Conservation (phyloP, 371 early-diverging fungal genomes). For the Chytridium lagenaria region DNA sequence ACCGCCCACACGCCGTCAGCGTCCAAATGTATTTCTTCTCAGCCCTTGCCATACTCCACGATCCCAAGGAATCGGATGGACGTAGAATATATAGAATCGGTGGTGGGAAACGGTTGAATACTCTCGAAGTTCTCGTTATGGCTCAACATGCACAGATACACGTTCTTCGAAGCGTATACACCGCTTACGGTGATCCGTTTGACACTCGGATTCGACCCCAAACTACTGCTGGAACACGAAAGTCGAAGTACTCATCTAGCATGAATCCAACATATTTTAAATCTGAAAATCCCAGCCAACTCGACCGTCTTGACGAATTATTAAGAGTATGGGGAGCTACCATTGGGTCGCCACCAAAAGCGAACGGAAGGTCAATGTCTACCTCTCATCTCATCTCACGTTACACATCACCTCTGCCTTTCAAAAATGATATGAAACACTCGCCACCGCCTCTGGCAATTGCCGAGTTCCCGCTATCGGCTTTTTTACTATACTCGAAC, state of each 20-base stretch:
- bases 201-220: background rate
- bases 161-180: background rate
- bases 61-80: background rate
- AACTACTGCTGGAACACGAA: background rate
- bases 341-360: too few relatives aligned
- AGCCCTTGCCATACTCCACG: constrained; percentile 2
- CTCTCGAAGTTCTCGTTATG: background rate
- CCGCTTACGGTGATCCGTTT: background rate
- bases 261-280: too few relatives aligned
- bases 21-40: background rate
- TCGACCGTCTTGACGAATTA: too few relatives aligned
- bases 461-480: background rate
- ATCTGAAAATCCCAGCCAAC: too few relatives aligned
- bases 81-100: background rate
- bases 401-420: background rate
- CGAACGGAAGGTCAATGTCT: background rate
- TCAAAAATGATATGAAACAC: too few relatives aligned
- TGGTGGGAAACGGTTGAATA: background rate
- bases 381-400: background rate
- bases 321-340: too few relatives aligned
- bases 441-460: background rate
- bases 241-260: background rate
- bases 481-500: background rate
- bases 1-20: background rate
- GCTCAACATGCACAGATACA: constrained; percentile 2